These are phyloP conservation scores for Scutellaria baicalensis DNA, from an alignment of 257 asterid species.

Conservation along the genomic window DNA sequence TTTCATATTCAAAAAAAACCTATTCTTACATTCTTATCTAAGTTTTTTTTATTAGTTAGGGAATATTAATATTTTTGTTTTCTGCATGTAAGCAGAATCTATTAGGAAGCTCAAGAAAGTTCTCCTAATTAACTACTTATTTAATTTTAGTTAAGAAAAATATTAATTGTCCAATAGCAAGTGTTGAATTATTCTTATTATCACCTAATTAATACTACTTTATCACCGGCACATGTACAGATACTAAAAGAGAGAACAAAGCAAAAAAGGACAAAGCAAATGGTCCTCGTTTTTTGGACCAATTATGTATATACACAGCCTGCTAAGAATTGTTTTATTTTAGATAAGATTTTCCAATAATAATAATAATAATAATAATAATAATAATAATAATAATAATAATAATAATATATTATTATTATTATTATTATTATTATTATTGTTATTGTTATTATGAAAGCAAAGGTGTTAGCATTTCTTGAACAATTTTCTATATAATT, in stretches of 20 bases:
- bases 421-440: too few species aligned
- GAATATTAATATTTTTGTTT: neutral
- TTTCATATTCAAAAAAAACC: too few species aligned
- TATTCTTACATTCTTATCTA: too few species aligned
- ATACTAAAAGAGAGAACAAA: neutral
- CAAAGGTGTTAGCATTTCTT: neutral
- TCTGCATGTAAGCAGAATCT: neutral
- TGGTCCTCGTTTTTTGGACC: neutral
- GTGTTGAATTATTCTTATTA: neutral
- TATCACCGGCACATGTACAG: neutral
- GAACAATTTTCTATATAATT: neutral
- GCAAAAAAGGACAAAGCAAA: neutral
- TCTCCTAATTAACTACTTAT: neutral
- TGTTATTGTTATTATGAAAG: too few species aligned
- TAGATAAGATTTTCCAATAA: neutral
- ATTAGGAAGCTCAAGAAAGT: neutral
- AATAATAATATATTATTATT: too few species aligned
- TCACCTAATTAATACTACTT: neutral
- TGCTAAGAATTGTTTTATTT: neutral
- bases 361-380: neutral
- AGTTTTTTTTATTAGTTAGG: too few species aligned
- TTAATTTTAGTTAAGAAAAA: neutral
- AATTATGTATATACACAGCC: neutral
- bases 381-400: too few species aligned
- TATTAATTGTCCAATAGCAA: neutral